Base-by-base conservation (phyloP, 352 stramenopile species). In the Thalassiosira gravida region DNA sequence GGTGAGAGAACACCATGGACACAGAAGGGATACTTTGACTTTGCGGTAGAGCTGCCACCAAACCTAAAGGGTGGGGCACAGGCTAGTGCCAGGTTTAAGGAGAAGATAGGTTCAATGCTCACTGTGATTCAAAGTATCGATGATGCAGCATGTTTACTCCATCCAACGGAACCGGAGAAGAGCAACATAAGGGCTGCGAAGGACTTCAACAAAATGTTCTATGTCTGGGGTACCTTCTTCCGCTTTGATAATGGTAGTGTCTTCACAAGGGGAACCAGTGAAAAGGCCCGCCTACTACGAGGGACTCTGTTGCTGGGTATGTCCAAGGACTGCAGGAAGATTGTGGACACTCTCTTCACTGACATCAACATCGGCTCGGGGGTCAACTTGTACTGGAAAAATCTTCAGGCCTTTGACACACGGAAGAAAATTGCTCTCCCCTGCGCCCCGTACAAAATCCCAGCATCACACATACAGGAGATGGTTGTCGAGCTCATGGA, bases 401-500 rank as follows among this genome's bases (percentile, higher is more conserved):
- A 49, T 13, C 42, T 49, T 49, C 42, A 49, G 16, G 42, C 42
- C 42, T 49, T 49, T 13, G 42, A 49, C 42, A 49, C 42, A 49
- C 42, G 8, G 42, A 49, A 49, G 42, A 49, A 49, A 20, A 49
- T 49, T 49, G 42, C 42, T 49, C 42, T 49, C 16, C 42, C 42
- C 3, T 49, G 42, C 16, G 42, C 42, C 16, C 42, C 42, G 16
- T n/a, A n/a, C 42, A 49, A 49, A 13, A 49, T 49, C 16, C 42
- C 42, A 13, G 42, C 42, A 13, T n/a, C 16, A 14, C 42, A 49
- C 16, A 49, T 49, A 13, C 42, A 49, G 42, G 42, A 49, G 42
- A 49, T 49, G 42, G 16, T 49, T 13, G 16, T 49, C 16, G 16
- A 49, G 2, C 42, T 49, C 42, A 49, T 49, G 42, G 42, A 49